Evolutionary conservation across 73 alveolate species (phyloP).

Genomic region (Paramecium sexaurelia): DNA sequence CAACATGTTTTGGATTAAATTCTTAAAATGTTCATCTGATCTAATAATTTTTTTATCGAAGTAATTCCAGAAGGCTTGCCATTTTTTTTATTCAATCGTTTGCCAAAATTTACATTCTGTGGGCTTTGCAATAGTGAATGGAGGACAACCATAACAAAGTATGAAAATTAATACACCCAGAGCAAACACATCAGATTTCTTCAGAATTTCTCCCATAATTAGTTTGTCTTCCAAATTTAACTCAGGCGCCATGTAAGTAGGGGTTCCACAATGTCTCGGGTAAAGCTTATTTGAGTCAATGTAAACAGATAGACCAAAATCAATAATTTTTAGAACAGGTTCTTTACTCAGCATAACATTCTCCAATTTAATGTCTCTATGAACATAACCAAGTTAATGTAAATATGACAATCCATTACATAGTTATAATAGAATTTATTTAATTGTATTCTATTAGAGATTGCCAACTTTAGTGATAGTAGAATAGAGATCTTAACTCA

Average conservation of each 20-base stretch:
- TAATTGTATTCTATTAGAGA: background rate
- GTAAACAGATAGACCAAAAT: conserved; percentile 59
- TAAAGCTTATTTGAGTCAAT: background rate
- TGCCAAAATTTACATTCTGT: conserved; percentile 15
- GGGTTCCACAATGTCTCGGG: conserved; percentile 58
- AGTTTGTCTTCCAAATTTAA: conserved; percentile 19
- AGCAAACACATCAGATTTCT: conserved; percentile 57
- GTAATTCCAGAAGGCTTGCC: conserved; percentile 15
- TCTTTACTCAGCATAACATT: conserved; percentile 70
- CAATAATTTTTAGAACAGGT: conserved; percentile 17
- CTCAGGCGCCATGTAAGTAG: conserved; percentile 65
- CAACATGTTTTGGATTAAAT: background rate
- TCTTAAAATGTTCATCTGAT: background rate
- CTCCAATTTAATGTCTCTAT: conserved; percentile 92
- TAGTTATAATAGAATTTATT: conserved; percentile 12
- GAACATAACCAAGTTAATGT: conserved; percentile 56
- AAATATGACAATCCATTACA: background rate
- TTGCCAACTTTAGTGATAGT: background rate
- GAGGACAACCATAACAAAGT: conserved; percentile 58
- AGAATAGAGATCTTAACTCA: background rate
- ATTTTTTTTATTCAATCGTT: background rate
- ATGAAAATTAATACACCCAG: conserved; percentile 60
- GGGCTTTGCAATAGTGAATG: conserved; percentile 11
- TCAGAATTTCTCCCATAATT: background rate
- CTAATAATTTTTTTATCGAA: background rate